Percentiles rank a stretch among this genome's conserved stretches.
These are phyloP conservation scores for Suillus bovinus DNA, from an alignment of 768 basidiomycete species.

Conservation along the genomic window DNA sequence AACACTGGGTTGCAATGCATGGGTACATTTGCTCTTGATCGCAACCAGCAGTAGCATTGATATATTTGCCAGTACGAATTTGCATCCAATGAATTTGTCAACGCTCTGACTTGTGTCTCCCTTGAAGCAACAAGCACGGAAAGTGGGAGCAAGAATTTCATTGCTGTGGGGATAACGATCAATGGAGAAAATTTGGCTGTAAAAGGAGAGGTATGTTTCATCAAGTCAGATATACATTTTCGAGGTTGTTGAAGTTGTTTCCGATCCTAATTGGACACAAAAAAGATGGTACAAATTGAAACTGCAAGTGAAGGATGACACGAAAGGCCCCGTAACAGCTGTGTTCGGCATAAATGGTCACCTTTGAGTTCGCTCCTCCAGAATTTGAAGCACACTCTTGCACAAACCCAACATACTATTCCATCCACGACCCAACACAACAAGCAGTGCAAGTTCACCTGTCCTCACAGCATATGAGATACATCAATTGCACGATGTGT, in stretches of 20 bases:
- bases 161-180: conserved; percentile 92
- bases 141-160: conserved; percentile 82
- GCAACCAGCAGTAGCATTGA: conserved; percentile 13
- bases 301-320: conserved; percentile 84
- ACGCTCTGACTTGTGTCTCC: conserved; percentile 77
- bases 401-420: too few species aligned
- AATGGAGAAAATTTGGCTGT: conserved; percentile 94
- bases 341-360: conserved; percentile 91
- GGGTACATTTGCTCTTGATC: conserved; percentile 56
- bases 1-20: conserved; percentile 86
- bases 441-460: too few species aligned
- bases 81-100: conserved; percentile 90
- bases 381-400: too few species aligned
- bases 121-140: conserved; percentile 87
- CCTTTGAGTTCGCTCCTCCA: too few species aligned
- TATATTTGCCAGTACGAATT: conserved; percentile 74
- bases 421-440: too few species aligned
- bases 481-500: too few species aligned
- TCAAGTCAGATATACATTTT: conserved; percentile 84
- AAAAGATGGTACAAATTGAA: conserved; percentile 80
- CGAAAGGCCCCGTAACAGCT: conserved; percentile 90
- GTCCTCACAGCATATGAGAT: too few species aligned
- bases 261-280: conserved; percentile 55
- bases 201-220: conserved; percentile 82
- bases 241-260: conserved; percentile 89